Percentiles rank a stretch among this genome's conserved stretches.
These are phyloP conservation scores for Leccinellum luteum DNA, from an alignment of 768 basidiomycete genomes.

Conservation along the genomic window DNA sequence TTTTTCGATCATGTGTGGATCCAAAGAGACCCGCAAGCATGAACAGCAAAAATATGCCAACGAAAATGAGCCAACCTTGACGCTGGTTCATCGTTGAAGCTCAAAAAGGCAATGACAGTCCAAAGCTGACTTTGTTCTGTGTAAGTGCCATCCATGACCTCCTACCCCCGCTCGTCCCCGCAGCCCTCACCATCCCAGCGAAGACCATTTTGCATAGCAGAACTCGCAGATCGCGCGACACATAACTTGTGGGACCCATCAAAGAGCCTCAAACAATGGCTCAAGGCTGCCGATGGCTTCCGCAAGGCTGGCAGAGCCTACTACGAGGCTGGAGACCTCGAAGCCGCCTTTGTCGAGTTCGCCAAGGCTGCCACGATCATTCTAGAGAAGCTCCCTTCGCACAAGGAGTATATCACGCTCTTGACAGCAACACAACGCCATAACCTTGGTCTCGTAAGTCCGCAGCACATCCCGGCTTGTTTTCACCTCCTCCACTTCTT, in stretches of 20 bases:
- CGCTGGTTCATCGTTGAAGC: conserved; percentile 9
- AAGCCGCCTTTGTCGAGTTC: conserved; percentile 68
- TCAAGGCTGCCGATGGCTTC: conserved; percentile 62
- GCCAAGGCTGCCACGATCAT: conserved; percentile 77
- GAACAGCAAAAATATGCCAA: conserved; percentile 44
- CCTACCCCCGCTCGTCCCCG: conserved; percentile 17
- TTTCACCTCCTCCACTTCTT: neutral
- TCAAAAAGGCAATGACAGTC: conserved; percentile 20
- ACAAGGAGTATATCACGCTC: conserved; percentile 59
- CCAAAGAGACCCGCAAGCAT: conserved; percentile 49
- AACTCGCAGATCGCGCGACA: conserved; percentile 62
- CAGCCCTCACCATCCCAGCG: conserved; percentile 17
- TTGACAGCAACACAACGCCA: conserved; percentile 58
- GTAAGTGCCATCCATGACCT: conserved; percentile 19
- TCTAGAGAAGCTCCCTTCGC: conserved; percentile 73
- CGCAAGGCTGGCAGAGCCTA: conserved; percentile 52
- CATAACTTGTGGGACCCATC: conserved; percentile 54
- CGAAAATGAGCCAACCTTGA: conserved; percentile 42
- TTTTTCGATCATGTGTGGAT: conserved; percentile 29
- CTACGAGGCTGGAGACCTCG: conserved; percentile 52
- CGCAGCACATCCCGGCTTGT: conserved; percentile 12
- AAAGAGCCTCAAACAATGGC: conserved; percentile 62
- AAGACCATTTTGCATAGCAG: conserved; percentile 60
- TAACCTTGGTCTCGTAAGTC: conserved; percentile 69
- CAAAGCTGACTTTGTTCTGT: neutral